Evolutionary conservation across 116 monocot genomes (phyloP), one percentile per base, ranked within the genome.

Genomic region (Trichopus zeylanicus): DNA sequence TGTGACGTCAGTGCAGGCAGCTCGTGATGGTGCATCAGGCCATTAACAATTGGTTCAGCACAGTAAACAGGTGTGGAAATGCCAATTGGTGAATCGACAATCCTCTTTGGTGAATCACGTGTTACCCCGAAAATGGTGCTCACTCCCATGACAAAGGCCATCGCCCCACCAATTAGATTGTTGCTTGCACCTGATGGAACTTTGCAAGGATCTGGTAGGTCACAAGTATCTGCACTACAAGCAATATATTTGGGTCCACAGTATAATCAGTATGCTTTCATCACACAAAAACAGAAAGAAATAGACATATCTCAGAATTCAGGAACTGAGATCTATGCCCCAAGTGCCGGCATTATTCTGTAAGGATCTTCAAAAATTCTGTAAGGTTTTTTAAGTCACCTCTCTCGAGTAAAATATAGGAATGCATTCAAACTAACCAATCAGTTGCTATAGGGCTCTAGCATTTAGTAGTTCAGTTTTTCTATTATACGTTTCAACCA

Each of bases 81-180:
- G 5, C 64, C 67, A 23, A 64, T 6, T 3, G 63, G n/a, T 2
- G 62, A 75, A 35, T 67, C 62, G 16, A 70, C 61, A 8, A 84
- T 38, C 60, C 71, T 88, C 64, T 46, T 76, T 2, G 90, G 84
- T 53, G 79, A 67, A 55, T 27, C 61, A 8, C 77, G 77, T 33
- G 80, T 75, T 9, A 84, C 55, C 19, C 84, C 77, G 26, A 82
- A 49, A 75, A 98, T 67, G 3, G 88, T 80, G 42, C 74, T 65
- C 8, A 91, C 63, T 31, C 91, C 88, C 82, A 84, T 82, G 51
- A 85, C 77, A 55, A 88, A 67, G 12, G 91, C 80, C 85, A 98
- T 78, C 25, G 78, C 70, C n/a, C 97, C 82, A 18, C 82, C 64
- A 30, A 88, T 54, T 5, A 85, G 46, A 0, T 69, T 60, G 31